Percentiles rank a stretch among this genome's conserved stretches.
These are phyloP conservation scores for Penicillium fimorum DNA, from an alignment of 495 filamentous ascomycete genomes.

Conservation along the genomic window DNA sequence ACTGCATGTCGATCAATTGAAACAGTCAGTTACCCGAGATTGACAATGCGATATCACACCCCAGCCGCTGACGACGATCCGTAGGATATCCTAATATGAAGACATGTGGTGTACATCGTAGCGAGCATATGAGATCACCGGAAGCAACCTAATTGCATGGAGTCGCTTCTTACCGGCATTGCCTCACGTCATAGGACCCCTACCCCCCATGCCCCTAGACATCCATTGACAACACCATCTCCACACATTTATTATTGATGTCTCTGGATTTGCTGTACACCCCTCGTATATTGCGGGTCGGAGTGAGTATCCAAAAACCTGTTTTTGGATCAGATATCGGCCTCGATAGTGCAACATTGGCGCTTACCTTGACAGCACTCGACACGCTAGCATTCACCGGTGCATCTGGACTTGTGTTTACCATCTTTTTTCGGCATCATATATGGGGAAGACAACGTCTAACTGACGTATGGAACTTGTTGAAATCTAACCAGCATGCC, in stretches of 20 bases:
- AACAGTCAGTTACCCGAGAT: background rate
- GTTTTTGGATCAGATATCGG: conserved; percentile 4
- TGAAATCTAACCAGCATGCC: background rate
- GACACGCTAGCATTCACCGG: background rate
- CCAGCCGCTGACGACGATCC: background rate
- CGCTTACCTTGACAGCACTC: background rate
- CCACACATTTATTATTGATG: background rate
- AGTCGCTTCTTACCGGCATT: background rate
- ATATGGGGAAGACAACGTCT: background rate
- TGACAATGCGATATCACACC: conserved; percentile 4
- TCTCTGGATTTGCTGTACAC: background rate
- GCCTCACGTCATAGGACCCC: background rate
- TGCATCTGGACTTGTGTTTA: background rate
- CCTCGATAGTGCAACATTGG: background rate
- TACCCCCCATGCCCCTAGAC: background rate
- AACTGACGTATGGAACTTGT: background rate
- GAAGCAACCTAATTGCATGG: background rate
- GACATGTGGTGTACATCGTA: background rate
- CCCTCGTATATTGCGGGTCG: background rate
- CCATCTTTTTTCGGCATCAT: background rate
- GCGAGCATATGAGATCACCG: conserved; percentile 6
- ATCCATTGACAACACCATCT: background rate
- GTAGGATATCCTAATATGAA: background rate
- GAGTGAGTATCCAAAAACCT: conserved; percentile 3
- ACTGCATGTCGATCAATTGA: background rate